Evolutionary conservation across 371 early-diverging fungal genomes (phyloP).

Genomic region (Massospora cicadina): DNA sequence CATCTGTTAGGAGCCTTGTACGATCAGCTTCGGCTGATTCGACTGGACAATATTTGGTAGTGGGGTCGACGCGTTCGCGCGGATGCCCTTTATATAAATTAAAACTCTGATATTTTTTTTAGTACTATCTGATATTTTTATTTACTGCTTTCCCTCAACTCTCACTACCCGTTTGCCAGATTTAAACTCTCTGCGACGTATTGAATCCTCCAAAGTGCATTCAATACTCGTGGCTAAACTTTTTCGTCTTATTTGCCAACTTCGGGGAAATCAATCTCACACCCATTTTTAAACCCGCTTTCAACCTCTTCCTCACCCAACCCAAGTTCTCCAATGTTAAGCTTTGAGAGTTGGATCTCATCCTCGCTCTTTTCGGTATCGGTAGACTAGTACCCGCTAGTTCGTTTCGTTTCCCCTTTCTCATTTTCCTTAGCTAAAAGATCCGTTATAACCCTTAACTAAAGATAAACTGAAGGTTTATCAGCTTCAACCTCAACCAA

Average conservation of each 20-base stretch:
- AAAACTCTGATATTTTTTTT: too few species aligned
- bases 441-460: too few species aligned
- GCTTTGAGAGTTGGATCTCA: neutral
- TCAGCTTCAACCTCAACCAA: too few species aligned
- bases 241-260: neutral
- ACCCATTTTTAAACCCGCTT: neutral
- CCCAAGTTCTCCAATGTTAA: neutral
- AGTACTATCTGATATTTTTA: too few species aligned
- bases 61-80: too few species aligned
- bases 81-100: too few species aligned
- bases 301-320: neutral
- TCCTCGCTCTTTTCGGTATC: neutral
- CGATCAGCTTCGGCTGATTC: too few species aligned
- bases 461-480: too few species aligned
- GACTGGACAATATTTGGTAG: too few species aligned
- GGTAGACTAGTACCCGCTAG: neutral
- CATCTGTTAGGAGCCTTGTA: too few species aligned
- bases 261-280: constrained; percentile 6
- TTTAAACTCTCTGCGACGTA: neutral
- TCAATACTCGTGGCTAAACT: neutral
- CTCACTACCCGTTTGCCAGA: neutral
- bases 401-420: neutral
- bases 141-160: too few species aligned
- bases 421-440: neutral
- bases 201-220: neutral